Base-by-base conservation (phyloP, 2,329 filamentous ascomycete species). In the Arthrobotrys musiformis region DNA sequence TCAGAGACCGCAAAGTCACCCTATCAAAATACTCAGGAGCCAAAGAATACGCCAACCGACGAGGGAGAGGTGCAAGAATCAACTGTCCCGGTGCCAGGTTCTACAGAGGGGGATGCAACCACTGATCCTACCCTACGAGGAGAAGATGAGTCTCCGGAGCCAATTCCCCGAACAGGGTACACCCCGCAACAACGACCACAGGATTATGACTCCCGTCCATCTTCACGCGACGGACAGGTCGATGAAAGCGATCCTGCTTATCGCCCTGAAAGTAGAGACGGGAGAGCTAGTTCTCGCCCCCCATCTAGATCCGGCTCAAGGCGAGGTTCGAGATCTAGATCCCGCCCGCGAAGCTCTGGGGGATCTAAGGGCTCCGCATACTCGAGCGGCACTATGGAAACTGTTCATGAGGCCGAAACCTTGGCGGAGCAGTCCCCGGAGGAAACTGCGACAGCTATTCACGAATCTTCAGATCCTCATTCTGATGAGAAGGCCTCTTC, bases 111-210 rank as follows among this genome's bases (percentile, higher is more conserved):
- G 42, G 54, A 33, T 2, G 61, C 26, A 4, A 4, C 33, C 9
- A 8, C 17, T 15, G 19, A 40, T 2, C 17, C 48, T 2, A 24
- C 37, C 24, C 37, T 24, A 24, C 37, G 48, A 19, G 37, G 46
- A 15, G 24, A 19, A 8, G 19, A 72, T 30, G 30, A 54, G 7
- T 28, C n/a, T 0, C 28, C 58, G 4, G 46, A 52, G 15, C 26
- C 58, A 4, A 42, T 72, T 2, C 13, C 15, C 3, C 62, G 48
- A 30, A 72, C 68, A 6, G 68, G 68, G 9, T 72, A 72, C 28
- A 72, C 68, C 2, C 68, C 68, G 26, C 68, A 72, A 33, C 68
- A 72, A 15, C 24, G 58, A 9, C 68, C 68, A 13, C 35, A 40
- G 5, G 68, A 72, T 22, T 72, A 72, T 24, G 24, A 28, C 9